phyloP scores from a whole-genome alignment of 352 stramenopile genomes.

The Globisporangium cederbergense region DNA sequence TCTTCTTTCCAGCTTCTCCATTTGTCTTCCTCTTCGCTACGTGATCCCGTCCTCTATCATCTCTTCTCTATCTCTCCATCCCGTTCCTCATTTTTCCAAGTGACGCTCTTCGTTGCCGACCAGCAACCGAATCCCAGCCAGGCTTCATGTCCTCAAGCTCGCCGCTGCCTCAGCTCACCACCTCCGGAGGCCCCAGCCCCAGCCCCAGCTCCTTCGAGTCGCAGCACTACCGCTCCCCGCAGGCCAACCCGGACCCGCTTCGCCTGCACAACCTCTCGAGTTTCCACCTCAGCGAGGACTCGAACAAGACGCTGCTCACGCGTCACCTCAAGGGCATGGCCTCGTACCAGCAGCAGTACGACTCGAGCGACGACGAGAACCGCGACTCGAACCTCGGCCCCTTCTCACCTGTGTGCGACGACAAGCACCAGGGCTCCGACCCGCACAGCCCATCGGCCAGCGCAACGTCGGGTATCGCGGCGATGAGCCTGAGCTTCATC shows the following conservation, averaged over 20 bases:
- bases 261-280: conserved; percentile 23
- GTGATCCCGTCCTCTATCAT: not conserved
- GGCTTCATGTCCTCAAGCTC: conserved; percentile 42
- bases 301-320: conserved; percentile 35
- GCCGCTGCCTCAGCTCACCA: conserved; percentile 23
- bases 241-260: conserved; percentile 17
- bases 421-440: conserved; percentile 13
- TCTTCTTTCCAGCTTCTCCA: not conserved
- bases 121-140: conserved; percentile 5
- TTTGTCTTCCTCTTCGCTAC: not conserved
- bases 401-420: conserved; percentile 8
- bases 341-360: conserved; percentile 18
- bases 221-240: conserved; percentile 35
- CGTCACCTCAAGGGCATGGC: conserved; percentile 42
- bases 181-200: conserved; percentile 26
- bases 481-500: conserved; percentile 85
- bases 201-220: conserved; percentile 32
- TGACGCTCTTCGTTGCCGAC: conserved; percentile 8
- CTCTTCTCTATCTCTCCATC: conserved; percentile 13
- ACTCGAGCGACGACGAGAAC: conserved; percentile 30
- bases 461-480: conserved; percentile 52
- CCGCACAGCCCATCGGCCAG: conserved; percentile 18
- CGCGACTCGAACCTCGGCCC: conserved; percentile 17
- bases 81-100: conserved; percentile 4
- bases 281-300: conserved; percentile 35